A percentile compares a stretch with the other conserved stretches of the same genome.
Evolutionary conservation across 164 flowering plant species (phyloP).

Genomic region (Malania oleifera): DNA sequence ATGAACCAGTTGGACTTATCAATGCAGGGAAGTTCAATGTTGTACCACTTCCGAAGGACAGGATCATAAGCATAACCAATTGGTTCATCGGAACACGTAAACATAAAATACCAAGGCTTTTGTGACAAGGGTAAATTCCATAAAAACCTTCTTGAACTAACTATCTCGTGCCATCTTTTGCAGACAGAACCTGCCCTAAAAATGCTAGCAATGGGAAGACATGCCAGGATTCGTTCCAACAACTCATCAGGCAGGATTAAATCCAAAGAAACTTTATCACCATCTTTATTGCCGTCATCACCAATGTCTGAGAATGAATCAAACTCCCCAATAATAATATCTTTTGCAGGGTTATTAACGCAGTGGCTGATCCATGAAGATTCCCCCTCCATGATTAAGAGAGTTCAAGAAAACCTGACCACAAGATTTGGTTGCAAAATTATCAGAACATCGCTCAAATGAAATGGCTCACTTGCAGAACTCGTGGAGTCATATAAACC

Average conservation of each 20-base stretch:
- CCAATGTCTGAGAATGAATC: slow-evolving; percentile 39
- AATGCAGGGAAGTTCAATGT: slow-evolving; percentile 73
- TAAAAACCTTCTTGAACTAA: slow-evolving; percentile 60
- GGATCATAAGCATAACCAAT: slow-evolving; percentile 88
- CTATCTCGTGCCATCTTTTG: slow-evolving; percentile 78
- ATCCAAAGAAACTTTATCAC: slow-evolving; percentile 40
- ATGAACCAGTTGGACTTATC: slow-evolving; percentile 53
- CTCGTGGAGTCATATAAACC: no score
- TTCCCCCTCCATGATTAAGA: slow-evolving; percentile 41
- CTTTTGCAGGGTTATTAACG: slow-evolving; percentile 20
- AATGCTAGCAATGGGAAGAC: slow-evolving; percentile 77
- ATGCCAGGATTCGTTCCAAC: slow-evolving; percentile 68
- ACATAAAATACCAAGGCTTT: slow-evolving; percentile 96
- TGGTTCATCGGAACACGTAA: slow-evolving; percentile 73
- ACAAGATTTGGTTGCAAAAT: no score
- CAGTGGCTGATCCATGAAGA: slow-evolving; percentile 51
- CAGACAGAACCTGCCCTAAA: slow-evolving; percentile 85
- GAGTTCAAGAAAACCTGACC: not conserved
- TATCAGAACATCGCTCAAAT: no score
- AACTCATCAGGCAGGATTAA: slow-evolving; percentile 73
- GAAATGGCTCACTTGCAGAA: no score
- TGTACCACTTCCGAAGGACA: slow-evolving; percentile 68
- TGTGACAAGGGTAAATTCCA: slow-evolving; percentile 60
- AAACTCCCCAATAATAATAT: slow-evolving; percentile 26
- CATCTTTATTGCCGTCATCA: slow-evolving; percentile 42